Base-by-base conservation (phyloP, 257 asterid species). In the Solanum chiquidenum region DNA sequence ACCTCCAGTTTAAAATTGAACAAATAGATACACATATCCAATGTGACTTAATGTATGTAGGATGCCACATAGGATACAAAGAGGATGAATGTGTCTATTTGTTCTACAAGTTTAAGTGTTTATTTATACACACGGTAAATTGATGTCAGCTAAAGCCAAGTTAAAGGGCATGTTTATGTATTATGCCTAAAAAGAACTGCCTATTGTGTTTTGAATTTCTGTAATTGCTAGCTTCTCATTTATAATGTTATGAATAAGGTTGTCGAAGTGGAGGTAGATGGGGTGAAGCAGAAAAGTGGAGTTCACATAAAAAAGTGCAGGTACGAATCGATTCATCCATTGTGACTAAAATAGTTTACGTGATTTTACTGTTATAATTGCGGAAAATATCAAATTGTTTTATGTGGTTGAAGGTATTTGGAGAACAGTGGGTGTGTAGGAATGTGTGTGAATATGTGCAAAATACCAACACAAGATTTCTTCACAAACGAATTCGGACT, bases 381-480 rank as follows among this genome's bases (percentile, higher is more conserved):
- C 1, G 33, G 42, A 25, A 37, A 72, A 20, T 49, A 74, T 3
- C 25, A 23, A 12, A 25, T 25, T 12, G 21, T n/a, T 18, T 84
- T 38, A 23, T 31, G 21, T 12, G 10, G 4, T 76, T 21, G n/a
- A 76, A 95, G 98, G 98, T 95, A 97, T 90, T 72, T 95, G 93
- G 99, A 97, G 94, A 97, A 95, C 93, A 95, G 98, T 83, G 98
- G 98, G 0, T 97, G 99, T 80, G 98, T 95, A 37, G 99, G 98
- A 87, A 92, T 95, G 98, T 97, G 99, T 46, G 92, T 97, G 21
- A 97, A 97, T 89, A 94, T 97, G 98, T 97, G 99, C 92, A 95
- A 97, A 91, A 94, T 95, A 89, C 99, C 99, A 2, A 97, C 99
- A 3, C 99, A 97, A 89, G 98, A 95, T 87, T 97, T 97, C 83